Conservation (phyloP, 1,284 basidiomycete species). For the Xerocomus amazonicus region DNA sequence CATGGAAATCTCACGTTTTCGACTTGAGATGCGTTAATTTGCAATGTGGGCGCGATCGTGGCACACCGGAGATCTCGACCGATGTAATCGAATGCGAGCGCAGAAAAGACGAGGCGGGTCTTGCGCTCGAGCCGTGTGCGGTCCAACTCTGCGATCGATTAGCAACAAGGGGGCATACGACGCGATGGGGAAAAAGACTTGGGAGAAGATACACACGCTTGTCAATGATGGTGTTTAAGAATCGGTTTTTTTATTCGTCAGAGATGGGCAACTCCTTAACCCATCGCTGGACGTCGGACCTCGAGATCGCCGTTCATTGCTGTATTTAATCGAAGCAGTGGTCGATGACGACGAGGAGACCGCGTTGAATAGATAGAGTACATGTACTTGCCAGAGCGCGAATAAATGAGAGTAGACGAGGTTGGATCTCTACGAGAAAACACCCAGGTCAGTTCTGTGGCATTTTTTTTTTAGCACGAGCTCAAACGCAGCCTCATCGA, state of each 20-base stretch:
- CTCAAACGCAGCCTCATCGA: conserved; percentile 52
- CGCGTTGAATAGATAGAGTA: conserved; percentile 50
- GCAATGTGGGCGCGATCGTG: conserved; percentile 66
- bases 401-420: conserved; percentile 70
- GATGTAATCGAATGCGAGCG: conserved; percentile 73
- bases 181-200: too few relatives aligned
- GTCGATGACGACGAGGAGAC: conserved; percentile 50
- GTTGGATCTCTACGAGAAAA: conserved; percentile 64
- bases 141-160: conserved; percentile 46
- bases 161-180: neutral
- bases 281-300: conserved; percentile 68
- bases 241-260: conserved; percentile 61
- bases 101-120: conserved; percentile 77
- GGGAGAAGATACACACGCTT: too few relatives aligned
- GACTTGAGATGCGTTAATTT: conserved; percentile 67
- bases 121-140: conserved; percentile 67
- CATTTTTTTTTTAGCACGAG: conserved; percentile 63
- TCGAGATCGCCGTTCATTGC: conserved; percentile 70
- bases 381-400: conserved; percentile 48
- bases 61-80: conserved; percentile 76
- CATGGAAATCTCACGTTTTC: too few relatives aligned
- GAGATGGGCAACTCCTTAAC: conserved; percentile 75
- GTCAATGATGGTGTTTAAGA: conserved; percentile 67
- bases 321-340: conserved; percentile 59
- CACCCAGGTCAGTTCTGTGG: conserved; percentile 72